Base-by-base conservation (phyloP, 176 grass and related monocot species). In the Bromus sterilis region DNA sequence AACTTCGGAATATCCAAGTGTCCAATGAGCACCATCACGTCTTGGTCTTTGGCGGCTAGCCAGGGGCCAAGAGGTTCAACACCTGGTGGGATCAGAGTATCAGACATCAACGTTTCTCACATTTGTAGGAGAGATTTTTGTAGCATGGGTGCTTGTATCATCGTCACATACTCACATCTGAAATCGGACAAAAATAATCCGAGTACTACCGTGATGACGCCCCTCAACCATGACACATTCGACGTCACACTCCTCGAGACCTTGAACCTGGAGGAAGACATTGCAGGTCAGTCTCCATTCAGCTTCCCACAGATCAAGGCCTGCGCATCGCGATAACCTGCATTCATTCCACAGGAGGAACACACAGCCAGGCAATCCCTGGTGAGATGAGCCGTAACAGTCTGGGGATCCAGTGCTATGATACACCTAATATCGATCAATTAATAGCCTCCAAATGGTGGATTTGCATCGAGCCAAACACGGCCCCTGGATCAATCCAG, bases 381-480 rank as follows among this genome's bases (percentile, higher is more conserved):
- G 46, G 29, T 23, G 41, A 46, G 74, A 70, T 78, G 64, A 70
- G 26, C 28, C 14, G 0, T 58, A 76, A 28, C 49, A 48, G 2
- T 57, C 69, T 28, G 34, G 30, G 39, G 35, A 51, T 73, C 40
- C 35, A 86, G 32, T 72, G 24, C n/a, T n/a, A 65, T 24, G 7
- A 51, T 20, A 21, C 51, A 82, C 39, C 85, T 62, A 61, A 69
- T 49, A 29, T 11, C 49, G 82, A 70, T 82, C 49, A 87, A 70
- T 82, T 48, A 82, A 87, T 82, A 43, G 37, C 71, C 72, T 69
- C 29, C 16, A 63, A 63, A 49, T 37, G 7, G 42, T 80, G 33
- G 67, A 16, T 64, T 64, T 26, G 24, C 56, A 41, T 64, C 20
- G 5, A 46, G 62, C 61, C 48, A 76, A 80, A 66, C 71, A 61